Evolutionary conservation across 2,329 filamentous ascomycete genomes (phyloP), one percentile per base, ranked within the genome.

Genomic region (Penicillium occitanis): DNA sequence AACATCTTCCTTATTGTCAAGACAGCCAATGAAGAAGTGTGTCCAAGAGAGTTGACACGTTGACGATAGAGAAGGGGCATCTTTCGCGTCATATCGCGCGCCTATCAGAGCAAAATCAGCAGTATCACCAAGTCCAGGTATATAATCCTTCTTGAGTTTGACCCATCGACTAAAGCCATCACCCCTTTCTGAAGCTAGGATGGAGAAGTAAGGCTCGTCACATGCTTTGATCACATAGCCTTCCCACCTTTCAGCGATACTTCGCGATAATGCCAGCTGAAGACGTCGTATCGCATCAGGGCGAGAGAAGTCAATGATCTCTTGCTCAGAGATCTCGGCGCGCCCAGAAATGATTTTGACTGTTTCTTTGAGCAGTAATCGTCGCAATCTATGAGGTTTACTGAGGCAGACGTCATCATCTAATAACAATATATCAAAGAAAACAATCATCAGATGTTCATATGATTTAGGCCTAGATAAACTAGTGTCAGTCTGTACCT

Each of bases 121-220:
- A 35, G 92, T 87, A 67, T 96, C 93, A 0, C 92, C 92, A 73
- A 94, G 87, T 2, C 87, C 87, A 30, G 85, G 83, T 44, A 96
- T 86, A 71, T 96, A 96, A 72, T 95, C 91, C 72, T 92, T 92
- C 77, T 97, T 97, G 50, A 97, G 77, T 77, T 97, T 97, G 72
- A 97, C 91, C 74, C 88, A 90, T 81, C 35, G 82, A 68, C 71
- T 78, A 70, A 71, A 55, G 69, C 71, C 73, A 66, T 57, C 70
- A 65, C 71, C 72, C 22, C 64, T 73, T 53, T 70, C 53, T 72
- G 72, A 35, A 68, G 73, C 69, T 84, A 86, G 69, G 0, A 79
- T 71, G 64, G 86, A 81, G 68, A 96, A 91, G 73, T 96, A 97
- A 0, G 92, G 88, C 28, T 90, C 87, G 67, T 92, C 88, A 35